A percentile compares a stretch with the other conserved stretches of the same genome.
Evolutionary conservation across 1,284 basidiomycete species (phyloP).

Genomic region (Ustanciosporium gigantosporum): DNA sequence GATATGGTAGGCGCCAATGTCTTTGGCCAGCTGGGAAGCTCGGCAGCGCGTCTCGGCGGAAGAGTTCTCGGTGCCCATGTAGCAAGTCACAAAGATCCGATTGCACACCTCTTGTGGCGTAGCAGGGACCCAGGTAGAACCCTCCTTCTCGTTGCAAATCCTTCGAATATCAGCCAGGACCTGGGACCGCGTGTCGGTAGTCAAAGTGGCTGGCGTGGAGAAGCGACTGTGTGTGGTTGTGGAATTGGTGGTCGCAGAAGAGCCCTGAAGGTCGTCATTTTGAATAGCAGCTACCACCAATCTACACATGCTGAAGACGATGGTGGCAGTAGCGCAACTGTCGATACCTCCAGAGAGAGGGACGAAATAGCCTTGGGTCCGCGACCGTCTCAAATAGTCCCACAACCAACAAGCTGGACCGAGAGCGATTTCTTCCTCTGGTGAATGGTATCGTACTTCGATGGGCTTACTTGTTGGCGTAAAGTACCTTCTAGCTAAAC

Average conservation of each 20-base stretch:
- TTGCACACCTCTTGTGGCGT: constrained; percentile 83
- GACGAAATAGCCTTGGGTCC: constrained; percentile 92
- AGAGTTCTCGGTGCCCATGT: constrained; percentile 98
- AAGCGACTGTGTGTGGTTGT: neutral
- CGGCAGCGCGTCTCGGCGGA: constrained; percentile 80
- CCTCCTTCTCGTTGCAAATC: constrained; percentile 80
- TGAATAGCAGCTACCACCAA: constrained; percentile 74
- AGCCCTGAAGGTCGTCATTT: constrained; percentile 14
- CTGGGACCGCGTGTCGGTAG: constrained; percentile 69
- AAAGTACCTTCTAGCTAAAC: constrained; percentile 23
- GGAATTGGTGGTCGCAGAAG: neutral
- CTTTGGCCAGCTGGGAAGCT: constrained; percentile 81
- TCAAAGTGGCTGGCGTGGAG: constrained; percentile 6
- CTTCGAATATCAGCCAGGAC: constrained; percentile 89
- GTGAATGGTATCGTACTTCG: constrained; percentile 77
- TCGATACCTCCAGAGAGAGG: constrained; percentile 98
- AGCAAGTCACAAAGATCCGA: constrained; percentile 94
- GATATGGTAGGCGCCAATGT: constrained; percentile 82
- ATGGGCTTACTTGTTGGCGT: constrained; percentile 47
- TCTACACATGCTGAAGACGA: constrained; percentile 94
- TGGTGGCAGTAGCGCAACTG: constrained; percentile 91
- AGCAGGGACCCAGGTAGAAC: constrained; percentile 77
- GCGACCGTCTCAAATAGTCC: constrained; percentile 94
- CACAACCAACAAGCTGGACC: constrained; percentile 99
- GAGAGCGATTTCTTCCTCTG: constrained; percentile 97